Evolutionary conservation across 2,329 filamentous ascomycete genomes (phyloP), one percentile per base, ranked within the genome.

Genomic region (Trichoderma harzianum): DNA sequence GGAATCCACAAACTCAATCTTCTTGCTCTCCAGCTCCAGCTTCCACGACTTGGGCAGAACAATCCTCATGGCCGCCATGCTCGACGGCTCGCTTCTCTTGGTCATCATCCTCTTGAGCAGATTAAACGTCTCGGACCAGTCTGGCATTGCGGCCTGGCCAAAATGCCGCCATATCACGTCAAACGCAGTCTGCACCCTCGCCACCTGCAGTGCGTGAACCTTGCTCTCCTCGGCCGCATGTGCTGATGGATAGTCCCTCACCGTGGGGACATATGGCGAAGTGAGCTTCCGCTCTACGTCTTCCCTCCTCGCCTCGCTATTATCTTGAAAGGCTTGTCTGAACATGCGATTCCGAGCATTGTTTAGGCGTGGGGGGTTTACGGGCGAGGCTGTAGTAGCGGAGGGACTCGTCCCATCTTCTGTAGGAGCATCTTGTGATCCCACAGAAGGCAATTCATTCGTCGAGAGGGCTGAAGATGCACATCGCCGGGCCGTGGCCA

Each of bases 101-200:
- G 78, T 77, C 16, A 83, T 86, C 74, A 76, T 79, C 16, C 76
- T 75, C 73, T 79, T 79, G 72, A 87, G 79, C 5, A 80, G 73
- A 10, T 76, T 72, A 53, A 87, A 79, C 12, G 82, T 81, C 7
- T 77, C 73, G 16, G 78, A 80, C 84, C 84, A 87, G 72, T 83
- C 78, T 1, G 80, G 77, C 43, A 36, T 36, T 14, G 79, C 75
- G 18, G 74, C 76, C 43, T 74, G 76, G 1, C 74, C 70, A 68
- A 80, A 78, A 14, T 76, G 75, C 24, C 76, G 73, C 71, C 79
- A 80, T 26, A 82, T 77, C 21, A 76, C 76, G 53, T 82, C 79
- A 55, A 83, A 77, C 5, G 80, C 80, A 3, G 78, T 72, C 73
- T 86, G 84, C 7, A 79, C 78, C n/a, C 75, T 75, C 18, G 81